Conservation (phyloP, 2,329 filamentous ascomycete species). For the Ophiostoma ulmi region DNA sequence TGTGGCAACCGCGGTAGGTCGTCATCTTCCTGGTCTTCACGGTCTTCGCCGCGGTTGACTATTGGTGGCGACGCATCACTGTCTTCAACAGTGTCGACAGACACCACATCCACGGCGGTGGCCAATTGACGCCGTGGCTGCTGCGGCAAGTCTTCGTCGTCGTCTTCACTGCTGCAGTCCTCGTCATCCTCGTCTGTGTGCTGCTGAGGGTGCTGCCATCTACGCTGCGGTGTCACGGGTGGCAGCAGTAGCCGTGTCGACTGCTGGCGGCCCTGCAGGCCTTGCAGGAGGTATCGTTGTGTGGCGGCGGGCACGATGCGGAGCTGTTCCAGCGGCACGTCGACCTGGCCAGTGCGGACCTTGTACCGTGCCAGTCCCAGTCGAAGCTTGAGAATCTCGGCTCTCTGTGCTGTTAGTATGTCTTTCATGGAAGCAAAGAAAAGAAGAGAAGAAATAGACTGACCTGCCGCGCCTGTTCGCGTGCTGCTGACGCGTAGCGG, state of each 20-base stretch:
- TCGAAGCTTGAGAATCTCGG: conserved; percentile 61
- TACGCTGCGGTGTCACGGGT: conserved; percentile 9
- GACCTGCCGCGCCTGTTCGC: conserved; percentile 52
- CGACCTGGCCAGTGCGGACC: conserved; percentile 65
- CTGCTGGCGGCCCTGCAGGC: conserved; percentile 12
- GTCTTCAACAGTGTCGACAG: conserved; percentile 21
- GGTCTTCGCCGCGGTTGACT: conserved; percentile 6
- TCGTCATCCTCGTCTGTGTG: background rate
- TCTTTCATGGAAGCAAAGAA: no score
- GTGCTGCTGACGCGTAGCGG: conserved; percentile 18
- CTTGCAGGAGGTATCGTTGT: conserved; percentile 16
- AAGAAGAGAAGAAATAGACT: conserved; percentile 19
- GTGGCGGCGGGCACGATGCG: conserved; percentile 37
- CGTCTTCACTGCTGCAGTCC: conserved; percentile 5
- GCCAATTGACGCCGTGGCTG: conserved; percentile 19
- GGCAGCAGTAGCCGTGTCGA: conserved; percentile 11
- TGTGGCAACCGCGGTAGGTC: conserved; percentile 18
- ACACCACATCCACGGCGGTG: conserved; percentile 12
- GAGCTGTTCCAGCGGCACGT: conserved; percentile 59
- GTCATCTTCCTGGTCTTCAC: conserved; percentile 12
- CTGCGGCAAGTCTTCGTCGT: conserved; percentile 18
- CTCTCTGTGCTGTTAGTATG: conserved; percentile 44
- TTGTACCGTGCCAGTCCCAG: conserved; percentile 70
- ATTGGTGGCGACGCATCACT: conserved; percentile 23
- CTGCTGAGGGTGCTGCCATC: conserved; percentile 2